Evolutionary conservation across 1,284 basidiomycete genomes (phyloP), one percentile per base, ranked within the genome.

Genomic region (Pisolithus thermaeus): DNA sequence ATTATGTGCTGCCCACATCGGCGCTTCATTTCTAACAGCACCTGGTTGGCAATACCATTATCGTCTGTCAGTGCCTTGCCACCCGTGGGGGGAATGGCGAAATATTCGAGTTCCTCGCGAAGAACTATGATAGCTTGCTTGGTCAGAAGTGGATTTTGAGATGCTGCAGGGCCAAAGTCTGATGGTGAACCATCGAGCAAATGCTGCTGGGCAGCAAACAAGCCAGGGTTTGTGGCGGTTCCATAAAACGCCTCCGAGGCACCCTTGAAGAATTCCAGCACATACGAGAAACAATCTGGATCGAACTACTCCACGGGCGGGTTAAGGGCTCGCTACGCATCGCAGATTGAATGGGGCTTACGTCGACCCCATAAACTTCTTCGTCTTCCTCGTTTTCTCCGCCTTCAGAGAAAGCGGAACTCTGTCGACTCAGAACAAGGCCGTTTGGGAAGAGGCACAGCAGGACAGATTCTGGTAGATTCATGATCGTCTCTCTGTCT

Each of bases 51-150:
- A 54, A 84, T 77, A 4, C 93, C 93, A 49, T 82, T 78, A 52
- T 79, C 78, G 68, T 93, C 86, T 38, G 90, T 92, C 40, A 81
- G 78, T 7, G 78, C 79, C 18, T 67, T 67, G 40, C 76, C 73
- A 49, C 78, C 79, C 59, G 80, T 83, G n/a, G 87, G 84, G 2
- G 94, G 91, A 57, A 99, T 97, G 36, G 91, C 87, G 64, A 99
- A 99, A 70, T 97, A 99, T 69, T 99, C 97, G 50, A 99, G 80
- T 71, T 99, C 96, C 69, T 99, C 96, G 36, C 96, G 83, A 46
- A 99, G 81, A 27, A 99, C 96, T 59, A 99, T 99, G 67, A 99
- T 97, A 37, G 97, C 94, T 70, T 99, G 97, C 73, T 98, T 98
- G 49, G 87, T 84, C 53, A 98, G 78, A 40, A 99, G 78, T 0